Conservation (phyloP, 306 rosid species). For the Vigna hirtella region DNA sequence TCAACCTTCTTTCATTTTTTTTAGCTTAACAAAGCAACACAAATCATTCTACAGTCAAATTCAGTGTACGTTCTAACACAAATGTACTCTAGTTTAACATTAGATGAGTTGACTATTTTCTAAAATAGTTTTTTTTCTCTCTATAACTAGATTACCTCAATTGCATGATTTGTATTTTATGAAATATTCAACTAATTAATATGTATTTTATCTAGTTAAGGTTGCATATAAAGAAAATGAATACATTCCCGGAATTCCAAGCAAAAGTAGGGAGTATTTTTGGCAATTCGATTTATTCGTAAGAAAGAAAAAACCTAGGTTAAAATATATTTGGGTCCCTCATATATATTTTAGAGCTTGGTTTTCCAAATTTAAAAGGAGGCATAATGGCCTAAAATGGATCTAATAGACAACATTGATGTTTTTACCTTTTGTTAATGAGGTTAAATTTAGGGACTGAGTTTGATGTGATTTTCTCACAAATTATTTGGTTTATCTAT, state of each 20-base stretch:
- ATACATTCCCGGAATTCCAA: background rate
- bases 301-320: background rate
- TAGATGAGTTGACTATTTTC: background rate
- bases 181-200: background rate
- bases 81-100: background rate
- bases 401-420: background rate
- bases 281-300: background rate
- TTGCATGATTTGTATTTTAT: background rate
- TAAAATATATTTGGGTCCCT: too few species aligned
- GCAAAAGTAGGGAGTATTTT: background rate
- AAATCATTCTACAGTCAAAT: background rate
- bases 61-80: background rate
- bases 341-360: too few species aligned
- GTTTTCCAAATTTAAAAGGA: too few species aligned
- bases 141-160: background rate
- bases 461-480: too few species aligned
- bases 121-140: background rate
- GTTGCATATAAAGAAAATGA: background rate
- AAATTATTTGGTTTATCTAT: too few species aligned
- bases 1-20: background rate
- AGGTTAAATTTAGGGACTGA: too few species aligned
- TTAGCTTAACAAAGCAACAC: background rate
- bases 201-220: background rate
- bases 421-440: too few species aligned
- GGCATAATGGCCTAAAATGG: too few species aligned